Conservation (phyloP, 2,329 filamentous ascomycete species). For the Colletotrichum lupini region DNA sequence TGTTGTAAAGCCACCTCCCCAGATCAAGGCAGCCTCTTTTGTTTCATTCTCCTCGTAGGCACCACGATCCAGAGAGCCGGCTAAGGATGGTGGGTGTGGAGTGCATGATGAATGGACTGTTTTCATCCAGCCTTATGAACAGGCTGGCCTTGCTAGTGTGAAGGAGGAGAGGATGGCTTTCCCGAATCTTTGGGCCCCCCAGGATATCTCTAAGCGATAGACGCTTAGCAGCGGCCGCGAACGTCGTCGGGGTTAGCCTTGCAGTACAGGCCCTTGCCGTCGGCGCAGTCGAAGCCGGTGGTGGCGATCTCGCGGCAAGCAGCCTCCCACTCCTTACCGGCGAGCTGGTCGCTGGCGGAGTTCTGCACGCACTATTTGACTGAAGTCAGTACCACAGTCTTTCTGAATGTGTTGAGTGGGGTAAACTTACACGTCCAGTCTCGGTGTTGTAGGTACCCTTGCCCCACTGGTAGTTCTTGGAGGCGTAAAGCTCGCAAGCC, state of each 20-base stretch:
- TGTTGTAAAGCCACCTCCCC: slow-evolving; percentile 9
- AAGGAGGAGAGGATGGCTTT: background rate
- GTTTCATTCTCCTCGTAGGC: background rate
- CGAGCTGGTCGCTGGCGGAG: slow-evolving; percentile 24
- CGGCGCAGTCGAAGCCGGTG: slow-evolving; percentile 37
- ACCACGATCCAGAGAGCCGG: slow-evolving; percentile 24
- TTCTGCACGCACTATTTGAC: slow-evolving; percentile 28
- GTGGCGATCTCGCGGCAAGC: slow-evolving; percentile 35
- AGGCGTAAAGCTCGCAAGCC: slow-evolving; percentile 36
- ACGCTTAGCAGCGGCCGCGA: slow-evolving; percentile 33
- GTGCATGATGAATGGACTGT: slow-evolving; percentile 6
- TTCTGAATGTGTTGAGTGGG: too few relatives aligned
- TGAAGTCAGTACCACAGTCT: background rate
- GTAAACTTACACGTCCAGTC: slow-evolving; percentile 31
- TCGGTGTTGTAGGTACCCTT: slow-evolving; percentile 31
- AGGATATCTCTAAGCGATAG: background rate
- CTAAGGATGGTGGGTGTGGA: slow-evolving; percentile 15
- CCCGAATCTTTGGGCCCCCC: background rate
- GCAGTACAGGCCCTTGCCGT: slow-evolving; percentile 38
- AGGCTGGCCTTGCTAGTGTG: background rate
- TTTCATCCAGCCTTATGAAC: slow-evolving; percentile 9
- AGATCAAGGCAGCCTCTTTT: background rate
- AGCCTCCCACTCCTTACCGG: slow-evolving; percentile 37
- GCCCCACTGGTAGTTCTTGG: slow-evolving; percentile 31
- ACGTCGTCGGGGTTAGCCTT: slow-evolving; percentile 29